Conservation (phyloP, 2,329 filamentous ascomycete species). For the Colletotrichum neosansevieriae region DNA sequence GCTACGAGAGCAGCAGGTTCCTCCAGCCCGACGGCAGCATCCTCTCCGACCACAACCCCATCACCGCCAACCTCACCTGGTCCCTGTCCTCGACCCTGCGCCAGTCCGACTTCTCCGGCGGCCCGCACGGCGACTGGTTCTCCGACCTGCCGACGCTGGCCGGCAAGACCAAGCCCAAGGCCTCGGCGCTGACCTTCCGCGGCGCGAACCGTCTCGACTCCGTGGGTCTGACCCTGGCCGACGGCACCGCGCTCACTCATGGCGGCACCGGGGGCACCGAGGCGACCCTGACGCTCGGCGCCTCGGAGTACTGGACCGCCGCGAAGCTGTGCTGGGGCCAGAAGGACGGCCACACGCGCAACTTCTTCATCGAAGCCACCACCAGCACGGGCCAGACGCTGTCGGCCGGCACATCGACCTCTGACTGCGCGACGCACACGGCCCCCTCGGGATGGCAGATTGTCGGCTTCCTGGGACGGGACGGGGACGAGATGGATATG, state of each 20-base stretch:
- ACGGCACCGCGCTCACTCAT: slow-evolving; percentile 63
- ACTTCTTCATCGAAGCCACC: slow-evolving; percentile 67
- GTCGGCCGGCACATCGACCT: slow-evolving; percentile 57
- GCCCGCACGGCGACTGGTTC: slow-evolving; percentile 65
- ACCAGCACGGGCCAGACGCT: slow-evolving; percentile 63
- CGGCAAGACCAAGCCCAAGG: slow-evolving; percentile 48
- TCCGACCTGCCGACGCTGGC: slow-evolving; percentile 62
- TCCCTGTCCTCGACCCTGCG: slow-evolving; percentile 51
- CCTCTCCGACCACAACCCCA: slow-evolving; percentile 74
- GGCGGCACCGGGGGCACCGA: slow-evolving; percentile 65
- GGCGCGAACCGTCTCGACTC: slow-evolving; percentile 64
- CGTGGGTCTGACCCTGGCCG: slow-evolving; percentile 60
- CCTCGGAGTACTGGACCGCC: slow-evolving; percentile 61
- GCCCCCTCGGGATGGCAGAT: slow-evolving; percentile 64
- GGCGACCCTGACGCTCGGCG: slow-evolving; percentile 56
- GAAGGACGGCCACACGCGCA: slow-evolving; percentile 59
- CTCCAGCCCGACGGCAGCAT: slow-evolving; percentile 67
- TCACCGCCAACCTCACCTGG: slow-evolving; percentile 68
- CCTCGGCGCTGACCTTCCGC: slow-evolving; percentile 56
- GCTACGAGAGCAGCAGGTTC: slow-evolving; percentile 69
- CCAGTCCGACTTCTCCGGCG: slow-evolving; percentile 61
- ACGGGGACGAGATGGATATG: slow-evolving; percentile 67
- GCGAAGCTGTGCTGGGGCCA: slow-evolving; percentile 64
- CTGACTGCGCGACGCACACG: slow-evolving; percentile 59
- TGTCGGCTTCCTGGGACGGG: slow-evolving; percentile 65